Evolutionary conservation across 345 rosid genomes (phyloP).

Genomic region (Populus euphratica): DNA sequence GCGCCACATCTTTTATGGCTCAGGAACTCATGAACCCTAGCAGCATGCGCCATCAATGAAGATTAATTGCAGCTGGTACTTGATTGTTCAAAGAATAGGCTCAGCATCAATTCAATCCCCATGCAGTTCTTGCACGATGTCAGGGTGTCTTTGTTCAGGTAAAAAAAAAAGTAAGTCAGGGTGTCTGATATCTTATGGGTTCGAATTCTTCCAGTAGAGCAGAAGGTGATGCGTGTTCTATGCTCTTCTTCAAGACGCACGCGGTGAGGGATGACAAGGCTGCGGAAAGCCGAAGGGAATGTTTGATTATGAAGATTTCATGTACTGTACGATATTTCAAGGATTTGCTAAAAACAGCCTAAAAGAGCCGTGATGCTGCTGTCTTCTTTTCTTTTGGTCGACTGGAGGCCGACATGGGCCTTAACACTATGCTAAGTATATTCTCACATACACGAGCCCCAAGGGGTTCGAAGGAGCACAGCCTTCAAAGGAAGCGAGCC

Average conservation of each 20-base stretch:
- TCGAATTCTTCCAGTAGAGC: background rate
- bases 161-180: background rate
- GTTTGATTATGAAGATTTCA: background rate
- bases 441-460: background rate
- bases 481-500: background rate
- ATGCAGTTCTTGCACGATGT: background rate
- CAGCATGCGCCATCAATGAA: too few relatives aligned
- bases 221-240: background rate
- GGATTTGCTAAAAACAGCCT: background rate
- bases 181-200: background rate
- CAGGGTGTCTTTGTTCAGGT: background rate
- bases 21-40: background rate
- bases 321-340: too few relatives aligned
- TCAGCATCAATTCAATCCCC: background rate
- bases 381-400: background rate
- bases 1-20: background rate
- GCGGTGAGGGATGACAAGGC: background rate
- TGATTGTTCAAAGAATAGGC: background rate
- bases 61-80: too few relatives aligned
- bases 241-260: background rate
- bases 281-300: background rate
- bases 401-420: background rate
- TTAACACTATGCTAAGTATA: too few relatives aligned
- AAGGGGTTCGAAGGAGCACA: background rate
- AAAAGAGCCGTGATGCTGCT: background rate